These are phyloP conservation scores for Cercospora citrullina DNA, from an alignment of 2,329 filamentous ascomycete species.

Conservation along the genomic window DNA sequence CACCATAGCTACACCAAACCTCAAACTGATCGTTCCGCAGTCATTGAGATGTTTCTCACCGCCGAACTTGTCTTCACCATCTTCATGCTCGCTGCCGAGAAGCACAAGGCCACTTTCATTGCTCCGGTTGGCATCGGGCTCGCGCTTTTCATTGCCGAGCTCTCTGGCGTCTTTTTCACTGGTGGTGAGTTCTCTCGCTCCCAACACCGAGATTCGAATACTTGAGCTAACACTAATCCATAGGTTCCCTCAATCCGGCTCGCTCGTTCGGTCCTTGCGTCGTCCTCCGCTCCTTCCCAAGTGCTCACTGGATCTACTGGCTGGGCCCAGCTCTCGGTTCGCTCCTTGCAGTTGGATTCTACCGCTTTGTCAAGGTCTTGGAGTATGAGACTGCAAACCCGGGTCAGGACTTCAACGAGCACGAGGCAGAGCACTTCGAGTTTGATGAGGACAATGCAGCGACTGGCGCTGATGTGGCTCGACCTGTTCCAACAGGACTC, in stretches of 20 bases:
- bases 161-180: constrained; percentile 50
- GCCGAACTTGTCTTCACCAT: constrained; percentile 53
- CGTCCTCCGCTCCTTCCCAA: constrained; percentile 44
- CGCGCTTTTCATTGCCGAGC: constrained; percentile 48
- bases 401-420: constrained; percentile 49
- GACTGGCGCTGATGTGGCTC: constrained; percentile 9
- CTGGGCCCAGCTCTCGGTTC: constrained; percentile 50
- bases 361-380: constrained; percentile 51
- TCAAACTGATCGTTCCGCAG: constrained; percentile 20
- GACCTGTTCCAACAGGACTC: constrained; percentile 2
- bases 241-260: constrained; percentile 50
- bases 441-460: constrained; percentile 41
- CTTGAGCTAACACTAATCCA: constrained; percentile 1
- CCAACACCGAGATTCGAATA: background rate
- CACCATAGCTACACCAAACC: constrained; percentile 15
- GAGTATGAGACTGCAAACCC: constrained; percentile 55
- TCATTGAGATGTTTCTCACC: constrained; percentile 55
- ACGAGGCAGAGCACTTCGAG: constrained; percentile 41
- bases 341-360: constrained; percentile 50
- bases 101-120: constrained; percentile 46
- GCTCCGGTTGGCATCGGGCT: constrained; percentile 44
- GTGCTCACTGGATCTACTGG: constrained; percentile 56
- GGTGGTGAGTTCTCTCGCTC: constrained; percentile 36
- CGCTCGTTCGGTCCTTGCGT: constrained; percentile 53
- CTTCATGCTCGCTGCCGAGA: constrained; percentile 47